Evolutionary conservation across 306 rosid species (phyloP), one percentile per base, ranked within the genome.

Genomic region (Quercus berberidifolia): DNA sequence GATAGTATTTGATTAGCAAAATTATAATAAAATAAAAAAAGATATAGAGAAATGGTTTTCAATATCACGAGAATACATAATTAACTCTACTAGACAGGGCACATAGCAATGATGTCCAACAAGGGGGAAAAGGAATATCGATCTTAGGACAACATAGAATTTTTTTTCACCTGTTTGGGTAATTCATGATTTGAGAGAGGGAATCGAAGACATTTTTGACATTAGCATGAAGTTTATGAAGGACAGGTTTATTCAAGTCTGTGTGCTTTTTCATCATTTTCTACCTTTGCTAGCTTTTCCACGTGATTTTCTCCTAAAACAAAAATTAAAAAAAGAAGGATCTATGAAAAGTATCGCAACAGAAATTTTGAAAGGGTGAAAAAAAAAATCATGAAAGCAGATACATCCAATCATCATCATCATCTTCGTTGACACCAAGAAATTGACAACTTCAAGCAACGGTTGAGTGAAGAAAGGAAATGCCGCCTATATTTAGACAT

Each of bases 371-470:
- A 41, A 49, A 26, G 54, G 67, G 18, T 13, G 64, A 49, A 49
- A 49, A 58, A 51, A 73, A 58, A 51, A 73, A 31, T 80, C 51
- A 65, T 76, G 74, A 76, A 76, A 57, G 79, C 54, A 63, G 72
- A 54, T 67, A 54, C 75, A 64, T 55, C 69, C 73, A 65, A 55
- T 76, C 81, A 80, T 38, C 82, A 80, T 76, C 56, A 80, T 76
- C 49, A 25, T 71, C 84, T 74, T 76, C 75, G 80, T 76, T 76
- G 79, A 84, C 79, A 65, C 81, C 84, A 76, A 84, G 60, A 35
- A 84, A 84, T 71, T 63, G 43, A 64, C 69, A 64, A 10, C 77
- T 52, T 51, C 73, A 81, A 77, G 78, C 78, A 71, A 76, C 5
- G 51, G 76, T 71, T 74, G 70, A 78, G 80, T 79, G 83, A 70